phyloP scores from a whole-genome alignment of 2,329 filamentous ascomycete species.

The Botrytis squamosa region DNA sequence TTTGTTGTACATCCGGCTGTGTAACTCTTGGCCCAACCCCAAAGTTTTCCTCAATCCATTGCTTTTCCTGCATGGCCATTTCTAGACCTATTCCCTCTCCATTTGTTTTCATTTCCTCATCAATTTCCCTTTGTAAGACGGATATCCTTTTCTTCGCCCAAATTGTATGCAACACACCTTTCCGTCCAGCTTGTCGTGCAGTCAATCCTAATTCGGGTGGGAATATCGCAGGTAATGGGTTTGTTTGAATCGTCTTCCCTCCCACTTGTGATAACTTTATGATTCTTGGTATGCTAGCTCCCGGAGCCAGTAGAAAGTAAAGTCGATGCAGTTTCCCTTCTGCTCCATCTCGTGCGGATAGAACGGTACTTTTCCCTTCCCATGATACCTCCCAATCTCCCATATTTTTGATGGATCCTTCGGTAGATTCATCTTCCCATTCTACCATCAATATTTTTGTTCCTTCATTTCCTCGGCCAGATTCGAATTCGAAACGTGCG shows the following conservation, averaged over 20 bases:
- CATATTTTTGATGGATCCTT: conserved; percentile 46
- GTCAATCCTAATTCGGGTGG: conserved; percentile 70
- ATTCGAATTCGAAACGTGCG: conserved; percentile 84
- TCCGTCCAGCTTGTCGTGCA: conserved; percentile 64
- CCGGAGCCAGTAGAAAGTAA: conserved; percentile 78
- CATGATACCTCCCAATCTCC: conserved; percentile 73
- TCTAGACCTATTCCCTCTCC: conserved; percentile 78
- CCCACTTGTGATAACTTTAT: conserved; percentile 60
- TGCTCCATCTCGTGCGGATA: conserved; percentile 48
- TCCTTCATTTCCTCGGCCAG: conserved; percentile 72
- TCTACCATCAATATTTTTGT: conserved; percentile 94
- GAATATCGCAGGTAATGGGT: conserved; percentile 84
- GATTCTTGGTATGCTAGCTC: conserved; percentile 67
- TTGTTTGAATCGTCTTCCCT: conserved; percentile 57
- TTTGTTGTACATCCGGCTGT: conserved; percentile 38
- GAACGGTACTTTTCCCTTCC: conserved; percentile 73
- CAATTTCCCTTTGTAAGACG: conserved; percentile 75
- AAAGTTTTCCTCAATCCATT: conserved; percentile 84
- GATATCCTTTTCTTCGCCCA: conserved; percentile 84
- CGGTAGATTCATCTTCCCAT: conserved; percentile 68
- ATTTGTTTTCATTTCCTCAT: conserved; percentile 68
- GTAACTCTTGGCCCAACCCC: conserved; percentile 33
- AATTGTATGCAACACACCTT: conserved; percentile 78
- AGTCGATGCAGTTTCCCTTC: conserved; percentile 54
- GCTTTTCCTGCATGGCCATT: conserved; percentile 79